Base-by-base conservation (phyloP, 2,329 filamentous ascomycete species). In the Alternaria infectoria region DNA sequence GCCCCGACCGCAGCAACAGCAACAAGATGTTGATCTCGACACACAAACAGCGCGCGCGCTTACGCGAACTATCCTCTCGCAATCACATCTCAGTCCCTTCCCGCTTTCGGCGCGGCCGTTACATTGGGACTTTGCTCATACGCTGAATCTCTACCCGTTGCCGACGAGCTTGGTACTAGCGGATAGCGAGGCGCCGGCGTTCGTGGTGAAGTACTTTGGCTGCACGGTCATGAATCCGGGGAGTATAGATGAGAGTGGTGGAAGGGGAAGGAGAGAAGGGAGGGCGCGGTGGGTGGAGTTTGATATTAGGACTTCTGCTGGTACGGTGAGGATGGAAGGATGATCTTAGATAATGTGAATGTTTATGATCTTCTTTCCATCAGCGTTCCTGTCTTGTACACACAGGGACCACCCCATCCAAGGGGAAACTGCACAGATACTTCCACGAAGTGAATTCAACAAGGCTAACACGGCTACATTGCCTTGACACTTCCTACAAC, bases 151-250 rank as follows among this genome's bases (percentile, higher is more conserved):
- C 21, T 98, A 97, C 78, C 96, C 95, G 9, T 81, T 98, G 26
- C 96, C 96, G 2, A 95, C 92, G 19, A 89, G 92, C 1, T 83
- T 98, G 74, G 88, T 96, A 15, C 81, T 99, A 5, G 90, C 93
- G 2, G 96, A 99, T 80, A 85, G 91, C 0, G 92, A 94, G 45
- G 90, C 91, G 10, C 90, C 92, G 13, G 86, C 93, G 0, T 99
- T 97, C 74, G 91, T 91, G 57, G 84, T 97, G 68, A 97, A 92
- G 13, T 98, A 98, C 75, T 95, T 97, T 80, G 95, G 94, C 0
- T 98, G 96, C 75, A 92, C 96, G 81, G 94, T 97, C 32, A 90
- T 99, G 87, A 99, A 99, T 77, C 94, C 96, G 0, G 93, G 93
- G 6, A 86, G 87, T 52, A 80, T 99, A 54, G 85, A 96, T 32